These are phyloP conservation scores for Penicillium roqueforti DNA, from an alignment of 495 filamentous ascomycete genomes.

Conservation along the genomic window DNA sequence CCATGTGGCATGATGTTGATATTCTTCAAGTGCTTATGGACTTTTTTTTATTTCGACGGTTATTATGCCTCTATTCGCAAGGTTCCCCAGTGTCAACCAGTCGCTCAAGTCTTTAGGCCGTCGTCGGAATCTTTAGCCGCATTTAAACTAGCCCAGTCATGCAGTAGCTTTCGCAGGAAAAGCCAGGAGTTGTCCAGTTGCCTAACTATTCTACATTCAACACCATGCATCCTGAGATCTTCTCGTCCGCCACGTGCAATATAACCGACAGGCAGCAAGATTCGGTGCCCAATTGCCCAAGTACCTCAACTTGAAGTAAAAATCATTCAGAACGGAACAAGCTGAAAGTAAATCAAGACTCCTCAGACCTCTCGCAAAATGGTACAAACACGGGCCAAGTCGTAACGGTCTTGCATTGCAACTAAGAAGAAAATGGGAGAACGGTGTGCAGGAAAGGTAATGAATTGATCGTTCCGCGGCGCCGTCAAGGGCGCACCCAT, in stretches of 20 bases:
- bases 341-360: slow-evolving; percentile 2
- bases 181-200: background rate
- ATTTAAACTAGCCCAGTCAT: background rate
- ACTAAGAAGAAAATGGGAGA: slow-evolving; percentile 35
- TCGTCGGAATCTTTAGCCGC: slow-evolving; percentile 1
- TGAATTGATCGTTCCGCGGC: slow-evolving; percentile 31
- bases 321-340: background rate
- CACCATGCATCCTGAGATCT: background rate
- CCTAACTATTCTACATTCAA: background rate
- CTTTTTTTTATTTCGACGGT: background rate
- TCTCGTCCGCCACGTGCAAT: background rate
- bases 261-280: background rate
- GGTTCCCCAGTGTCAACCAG: background rate
- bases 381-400: slow-evolving; percentile 24
- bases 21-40: background rate
- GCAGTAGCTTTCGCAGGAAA: background rate
- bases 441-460: slow-evolving; percentile 26
- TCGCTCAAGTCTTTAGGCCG: background rate
- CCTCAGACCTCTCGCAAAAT: slow-evolving; percentile 1
- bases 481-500: slow-evolving; percentile 14
- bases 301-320: background rate
- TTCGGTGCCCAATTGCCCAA: background rate
- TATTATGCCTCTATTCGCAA: background rate
- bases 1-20: slow-evolving; percentile 6
- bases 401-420: slow-evolving; percentile 46